These are phyloP conservation scores for Xylaria palmicola DNA, from an alignment of 495 filamentous ascomycete species.

Conservation along the genomic window DNA sequence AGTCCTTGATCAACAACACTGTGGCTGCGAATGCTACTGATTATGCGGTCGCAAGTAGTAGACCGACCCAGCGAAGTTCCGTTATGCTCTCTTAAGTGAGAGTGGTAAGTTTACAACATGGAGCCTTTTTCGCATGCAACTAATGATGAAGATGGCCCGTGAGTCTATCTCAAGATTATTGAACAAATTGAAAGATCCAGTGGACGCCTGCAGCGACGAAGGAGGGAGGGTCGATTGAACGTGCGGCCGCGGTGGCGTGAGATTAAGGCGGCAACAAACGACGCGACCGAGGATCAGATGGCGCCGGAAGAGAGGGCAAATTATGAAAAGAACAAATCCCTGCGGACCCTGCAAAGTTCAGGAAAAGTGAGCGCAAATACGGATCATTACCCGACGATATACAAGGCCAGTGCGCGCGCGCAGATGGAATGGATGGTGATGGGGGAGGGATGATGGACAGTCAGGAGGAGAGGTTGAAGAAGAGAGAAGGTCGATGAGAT, in stretches of 20 bases:
- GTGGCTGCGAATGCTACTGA: constrained; percentile 20
- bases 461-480: constrained; percentile 4
- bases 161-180: constrained; percentile 19
- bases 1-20: constrained; percentile 16
- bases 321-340: constrained; percentile 1
- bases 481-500: constrained; percentile 2
- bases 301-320: constrained; percentile 1
- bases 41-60: constrained; percentile 14
- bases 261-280: neutral
- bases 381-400: neutral
- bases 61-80: constrained; percentile 11
- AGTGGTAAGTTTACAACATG: constrained; percentile 20
- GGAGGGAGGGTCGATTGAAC: neutral
- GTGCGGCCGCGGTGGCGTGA: neutral
- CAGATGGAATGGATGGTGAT: neutral
- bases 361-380: too few species aligned
- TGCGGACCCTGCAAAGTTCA: too few species aligned
- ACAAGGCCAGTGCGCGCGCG: neutral
- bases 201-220: neutral
- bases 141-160: constrained; percentile 11
- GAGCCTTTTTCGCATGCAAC: constrained; percentile 12
- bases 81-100: constrained; percentile 18
- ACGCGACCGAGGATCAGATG: constrained; percentile 5
- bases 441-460: neutral
- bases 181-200: constrained; percentile 13